Evolutionary conservation across 345 rosid genomes (phyloP).

Genomic region (Hibiscus mutabilis): DNA sequence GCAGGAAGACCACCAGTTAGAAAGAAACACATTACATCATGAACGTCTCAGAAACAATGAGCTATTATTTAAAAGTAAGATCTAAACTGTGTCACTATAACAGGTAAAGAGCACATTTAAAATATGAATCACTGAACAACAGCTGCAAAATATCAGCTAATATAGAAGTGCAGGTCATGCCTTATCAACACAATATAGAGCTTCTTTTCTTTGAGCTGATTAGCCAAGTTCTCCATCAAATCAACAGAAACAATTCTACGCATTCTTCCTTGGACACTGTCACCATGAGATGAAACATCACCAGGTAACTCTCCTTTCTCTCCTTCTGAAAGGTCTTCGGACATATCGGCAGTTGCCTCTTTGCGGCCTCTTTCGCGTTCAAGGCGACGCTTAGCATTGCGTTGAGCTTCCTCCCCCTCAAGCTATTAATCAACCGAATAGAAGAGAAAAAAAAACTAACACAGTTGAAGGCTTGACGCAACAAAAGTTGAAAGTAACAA

Average conservation of each 20-base stretch:
- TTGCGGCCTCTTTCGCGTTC: conserved; percentile 66
- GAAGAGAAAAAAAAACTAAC: not conserved
- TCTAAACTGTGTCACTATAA: not conserved
- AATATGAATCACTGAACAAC: not conserved
- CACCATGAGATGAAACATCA: conserved; percentile 46
- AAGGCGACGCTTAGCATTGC: conserved; percentile 43
- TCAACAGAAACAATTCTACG: conserved; percentile 57
- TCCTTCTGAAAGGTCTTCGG: conserved; percentile 70
- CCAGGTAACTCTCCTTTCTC: conserved; percentile 53
- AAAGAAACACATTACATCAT: conserved; percentile 7
- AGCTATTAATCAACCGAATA: conserved; percentile 28
- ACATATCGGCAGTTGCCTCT: conserved; percentile 76
- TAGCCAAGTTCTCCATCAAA: conserved; percentile 63
- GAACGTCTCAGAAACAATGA: not conserved
- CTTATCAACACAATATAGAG: conserved; percentile 77
- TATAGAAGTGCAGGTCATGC: conserved; percentile 24
- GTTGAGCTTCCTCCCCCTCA: conserved; percentile 64
- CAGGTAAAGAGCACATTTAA: not conserved
- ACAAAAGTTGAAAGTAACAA: not conserved
- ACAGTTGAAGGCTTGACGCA: not conserved
- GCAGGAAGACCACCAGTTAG: conserved; percentile 22
- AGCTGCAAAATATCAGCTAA: conserved; percentile 2
- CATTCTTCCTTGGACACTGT: conserved; percentile 42
- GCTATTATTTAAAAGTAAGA: not conserved
- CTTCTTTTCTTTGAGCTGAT: conserved; percentile 61